These are phyloP conservation scores for Annulohypoxylon truncatum DNA, from an alignment of 2,329 filamentous ascomycete species.

Conservation along the genomic window DNA sequence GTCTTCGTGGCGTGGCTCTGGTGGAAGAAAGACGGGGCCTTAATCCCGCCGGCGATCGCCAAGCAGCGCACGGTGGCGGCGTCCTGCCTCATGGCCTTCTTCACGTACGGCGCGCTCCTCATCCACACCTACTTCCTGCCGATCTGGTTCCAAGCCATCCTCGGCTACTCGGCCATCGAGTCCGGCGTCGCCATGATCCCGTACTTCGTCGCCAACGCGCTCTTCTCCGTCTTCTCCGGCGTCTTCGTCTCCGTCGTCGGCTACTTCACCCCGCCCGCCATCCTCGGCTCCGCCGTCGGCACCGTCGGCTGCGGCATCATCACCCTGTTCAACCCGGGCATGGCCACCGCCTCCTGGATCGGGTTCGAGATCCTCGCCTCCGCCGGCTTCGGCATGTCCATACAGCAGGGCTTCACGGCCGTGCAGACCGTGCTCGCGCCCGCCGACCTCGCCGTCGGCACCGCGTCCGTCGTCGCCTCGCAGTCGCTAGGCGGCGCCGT, in stretches of 20 bases:
- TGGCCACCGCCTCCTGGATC: constrained; percentile 51
- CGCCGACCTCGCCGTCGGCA: constrained; percentile 57
- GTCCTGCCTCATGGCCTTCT: constrained; percentile 55
- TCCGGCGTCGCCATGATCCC: constrained; percentile 46
- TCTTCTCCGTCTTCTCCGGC: constrained; percentile 43
- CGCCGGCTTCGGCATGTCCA: constrained; percentile 53
- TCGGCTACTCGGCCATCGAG: constrained; percentile 44
- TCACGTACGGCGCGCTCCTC: constrained; percentile 57
- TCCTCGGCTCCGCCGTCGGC: constrained; percentile 46
- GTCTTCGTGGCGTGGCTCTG: constrained; percentile 53
- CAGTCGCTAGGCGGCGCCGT: constrained; percentile 59
- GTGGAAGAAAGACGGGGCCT: constrained; percentile 55
- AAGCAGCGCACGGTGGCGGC: constrained; percentile 57
- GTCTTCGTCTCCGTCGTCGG: constrained; percentile 43
- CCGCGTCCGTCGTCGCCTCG: constrained; percentile 55
- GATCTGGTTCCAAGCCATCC: constrained; percentile 54
- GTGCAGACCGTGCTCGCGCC: constrained; percentile 54
- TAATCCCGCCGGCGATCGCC: constrained; percentile 58
- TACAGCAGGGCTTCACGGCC: constrained; percentile 56
- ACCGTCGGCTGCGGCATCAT: constrained; percentile 54
- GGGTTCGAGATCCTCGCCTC: constrained; percentile 51
- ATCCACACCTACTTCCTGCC: constrained; percentile 61
- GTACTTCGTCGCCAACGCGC: constrained; percentile 42
- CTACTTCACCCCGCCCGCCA: constrained; percentile 44
- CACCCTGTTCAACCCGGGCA: constrained; percentile 49